Conservation (phyloP, 2,329 filamentous ascomycete species). For the Fusarium sp. region DNA sequence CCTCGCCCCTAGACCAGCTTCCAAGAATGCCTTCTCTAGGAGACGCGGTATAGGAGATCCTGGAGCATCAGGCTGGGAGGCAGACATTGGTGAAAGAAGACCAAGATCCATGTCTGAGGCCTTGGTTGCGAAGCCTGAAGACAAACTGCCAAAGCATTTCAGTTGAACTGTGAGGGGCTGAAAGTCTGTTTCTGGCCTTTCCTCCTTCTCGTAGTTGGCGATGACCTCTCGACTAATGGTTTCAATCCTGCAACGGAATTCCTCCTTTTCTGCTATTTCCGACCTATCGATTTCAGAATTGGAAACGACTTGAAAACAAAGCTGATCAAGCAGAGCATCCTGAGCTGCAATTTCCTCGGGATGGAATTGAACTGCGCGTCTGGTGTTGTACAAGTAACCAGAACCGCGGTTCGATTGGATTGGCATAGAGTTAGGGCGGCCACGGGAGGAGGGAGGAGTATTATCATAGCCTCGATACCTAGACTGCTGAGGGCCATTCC, state of each 20-base stretch:
- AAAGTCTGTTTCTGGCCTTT: slow-evolving; percentile 56
- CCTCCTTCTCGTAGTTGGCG: slow-evolving; percentile 58
- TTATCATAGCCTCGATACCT: slow-evolving; percentile 43
- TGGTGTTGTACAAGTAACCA: slow-evolving; percentile 34
- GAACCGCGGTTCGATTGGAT: slow-evolving; percentile 22
- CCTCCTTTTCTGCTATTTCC: slow-evolving; percentile 77
- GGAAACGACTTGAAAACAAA: slow-evolving; percentile 58
- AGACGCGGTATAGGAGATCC: slow-evolving; percentile 75
- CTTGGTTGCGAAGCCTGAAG: slow-evolving; percentile 86
- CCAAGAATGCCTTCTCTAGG: slow-evolving; percentile 78
- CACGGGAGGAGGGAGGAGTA: slow-evolving; percentile 1
- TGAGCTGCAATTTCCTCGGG: slow-evolving; percentile 62
- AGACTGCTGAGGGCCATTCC: slow-evolving; percentile 35
- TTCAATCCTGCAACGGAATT: slow-evolving; percentile 73
- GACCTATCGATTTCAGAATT: slow-evolving; percentile 68
- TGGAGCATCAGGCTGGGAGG: slow-evolving; percentile 60
- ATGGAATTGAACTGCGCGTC: slow-evolving; percentile 44
- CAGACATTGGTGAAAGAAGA: slow-evolving; percentile 72
- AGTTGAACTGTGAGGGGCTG: slow-evolving; percentile 69
- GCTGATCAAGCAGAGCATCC: slow-evolving; percentile 57
- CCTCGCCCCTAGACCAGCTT: slow-evolving; percentile 77
- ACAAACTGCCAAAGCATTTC: slow-evolving; percentile 83
- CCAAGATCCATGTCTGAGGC: slow-evolving; percentile 93
- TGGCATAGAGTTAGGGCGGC: slow-evolving; percentile 5
- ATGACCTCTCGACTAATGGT: slow-evolving; percentile 70